A percentile compares a stretch with the other conserved stretches of the same genome.
phyloP scores from a whole-genome alignment of 768 basidiomycete species.

The Clitopilus hobsonii region DNA sequence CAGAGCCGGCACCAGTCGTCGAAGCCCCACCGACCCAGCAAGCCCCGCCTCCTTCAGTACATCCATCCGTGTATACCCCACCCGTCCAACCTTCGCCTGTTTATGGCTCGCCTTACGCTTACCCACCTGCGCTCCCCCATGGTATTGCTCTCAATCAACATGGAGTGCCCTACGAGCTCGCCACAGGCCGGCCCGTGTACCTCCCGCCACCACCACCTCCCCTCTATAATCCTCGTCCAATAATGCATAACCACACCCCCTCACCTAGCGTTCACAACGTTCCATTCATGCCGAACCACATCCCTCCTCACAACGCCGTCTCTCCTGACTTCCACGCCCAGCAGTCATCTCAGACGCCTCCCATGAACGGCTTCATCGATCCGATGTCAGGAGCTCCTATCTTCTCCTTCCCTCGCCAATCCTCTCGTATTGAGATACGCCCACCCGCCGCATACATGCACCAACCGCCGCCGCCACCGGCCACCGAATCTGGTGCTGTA shows the following conservation, averaged over 20 bases:
- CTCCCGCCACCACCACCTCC: conserved; percentile 54
- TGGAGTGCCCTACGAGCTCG: conserved; percentile 77
- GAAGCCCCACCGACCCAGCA: conserved; percentile 12
- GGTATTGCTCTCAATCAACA: conserved; percentile 72
- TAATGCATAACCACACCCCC: conserved; percentile 51
- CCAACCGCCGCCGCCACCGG: not conserved
- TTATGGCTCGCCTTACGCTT: conserved; percentile 67
- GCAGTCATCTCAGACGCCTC: conserved; percentile 52
- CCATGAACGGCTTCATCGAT: conserved; percentile 60
- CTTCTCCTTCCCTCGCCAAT: conserved; percentile 70
- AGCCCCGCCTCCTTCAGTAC: conserved; percentile 33
- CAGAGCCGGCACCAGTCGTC: conserved; percentile 13
- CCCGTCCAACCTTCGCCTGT: conserved; percentile 45
- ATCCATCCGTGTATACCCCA: conserved; percentile 35
- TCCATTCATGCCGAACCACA: conserved; percentile 60
- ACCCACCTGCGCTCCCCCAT: conserved; percentile 57
- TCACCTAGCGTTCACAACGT: conserved; percentile 47
- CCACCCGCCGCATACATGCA: conserved; percentile 35
- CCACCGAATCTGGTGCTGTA: not conserved
- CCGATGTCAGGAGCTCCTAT: conserved; percentile 64
- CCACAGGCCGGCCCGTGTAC: conserved; percentile 78
- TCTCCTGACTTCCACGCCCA: conserved; percentile 62
- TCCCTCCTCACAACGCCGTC: conserved; percentile 31
- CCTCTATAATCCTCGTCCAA: conserved; percentile 65
- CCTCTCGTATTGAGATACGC: conserved; percentile 70